Conservation (phyloP, 2,329 filamentous ascomycete genomes). For the Claviceps digitariae region DNA sequence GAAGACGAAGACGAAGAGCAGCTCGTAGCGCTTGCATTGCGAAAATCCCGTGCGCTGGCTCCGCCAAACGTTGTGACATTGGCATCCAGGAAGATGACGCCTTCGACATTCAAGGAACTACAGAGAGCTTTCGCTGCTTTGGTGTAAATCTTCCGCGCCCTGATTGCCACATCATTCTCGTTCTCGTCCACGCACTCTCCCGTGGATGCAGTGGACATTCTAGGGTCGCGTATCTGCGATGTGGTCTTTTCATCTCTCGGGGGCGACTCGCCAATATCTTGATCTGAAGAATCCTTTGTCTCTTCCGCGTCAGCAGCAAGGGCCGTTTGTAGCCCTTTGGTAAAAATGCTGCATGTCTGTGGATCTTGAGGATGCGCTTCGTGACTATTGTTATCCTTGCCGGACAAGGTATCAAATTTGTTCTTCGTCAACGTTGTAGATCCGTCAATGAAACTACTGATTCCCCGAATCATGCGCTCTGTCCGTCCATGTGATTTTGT, state of each 20-base stretch:
- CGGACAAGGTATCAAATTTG: neutral
- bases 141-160: neutral
- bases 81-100: constrained; percentile 1
- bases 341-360: neutral
- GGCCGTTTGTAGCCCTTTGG: neutral
- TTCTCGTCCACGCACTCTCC: neutral
- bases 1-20: constrained; percentile 9
- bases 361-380: constrained; percentile 11
- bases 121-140: constrained; percentile 3
- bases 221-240: neutral
- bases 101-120: neutral
- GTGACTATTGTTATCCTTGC: neutral
- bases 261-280: neutral
- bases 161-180: neutral
- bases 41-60: neutral
- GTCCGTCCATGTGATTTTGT: constrained; percentile 12
- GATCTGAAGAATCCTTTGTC: neutral
- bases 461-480: constrained; percentile 20
- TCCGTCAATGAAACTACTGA: constrained; percentile 17
- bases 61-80: constrained; percentile 1
- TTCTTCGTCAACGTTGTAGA: constrained; percentile 1
- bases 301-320: neutral
- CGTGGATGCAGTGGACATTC: neutral
- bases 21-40: constrained; percentile 16
- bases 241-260: neutral